Conservation (phyloP, 768 basidiomycete species). For the Antrodiella citrinella region DNA sequence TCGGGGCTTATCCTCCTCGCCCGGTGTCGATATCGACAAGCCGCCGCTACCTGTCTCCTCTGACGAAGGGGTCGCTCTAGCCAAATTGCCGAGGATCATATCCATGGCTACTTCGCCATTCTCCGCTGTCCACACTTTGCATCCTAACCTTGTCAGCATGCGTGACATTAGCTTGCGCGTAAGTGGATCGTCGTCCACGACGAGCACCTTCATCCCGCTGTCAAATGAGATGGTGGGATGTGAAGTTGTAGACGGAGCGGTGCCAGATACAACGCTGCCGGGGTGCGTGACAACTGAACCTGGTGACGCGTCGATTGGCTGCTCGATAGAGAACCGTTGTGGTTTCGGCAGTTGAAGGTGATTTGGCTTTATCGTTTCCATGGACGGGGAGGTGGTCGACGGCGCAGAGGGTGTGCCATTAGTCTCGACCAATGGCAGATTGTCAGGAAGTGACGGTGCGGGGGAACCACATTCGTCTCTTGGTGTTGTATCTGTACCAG, state of each 20-base stretch:
- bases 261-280: constrained; percentile 7
- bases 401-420: too few species aligned
- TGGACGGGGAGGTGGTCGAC: constrained; percentile 2
- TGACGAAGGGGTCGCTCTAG: constrained; percentile 18
- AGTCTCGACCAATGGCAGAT: constrained; percentile 2
- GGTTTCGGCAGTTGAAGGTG: constrained; percentile 18
- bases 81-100: constrained; percentile 44
- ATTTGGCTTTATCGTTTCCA: constrained; percentile 11
- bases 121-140: constrained; percentile 71
- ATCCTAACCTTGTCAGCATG: constrained; percentile 71
- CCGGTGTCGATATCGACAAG: constrained; percentile 8
- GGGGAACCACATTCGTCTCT: constrained; percentile 4
- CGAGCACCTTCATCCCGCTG: constrained; percentile 54
- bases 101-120: constrained; percentile 76
- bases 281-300: constrained; percentile 4
- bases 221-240: constrained; percentile 26
- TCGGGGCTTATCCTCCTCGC: constrained; percentile 20
- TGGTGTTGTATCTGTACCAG: constrained; percentile 21
- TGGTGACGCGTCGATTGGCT: neutral
- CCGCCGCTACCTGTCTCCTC: constrained; percentile 29
- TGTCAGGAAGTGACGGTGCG: constrained; percentile 8
- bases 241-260: constrained; percentile 5
- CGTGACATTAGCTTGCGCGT: constrained; percentile 78
- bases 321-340: constrained; percentile 10
- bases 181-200: constrained; percentile 78